A percentile compares a stretch with the other conserved stretches of the same genome.
Evolutionary conservation across 1,284 basidiomycete species (phyloP).

Genomic region (Moesziomyces sp.): DNA sequence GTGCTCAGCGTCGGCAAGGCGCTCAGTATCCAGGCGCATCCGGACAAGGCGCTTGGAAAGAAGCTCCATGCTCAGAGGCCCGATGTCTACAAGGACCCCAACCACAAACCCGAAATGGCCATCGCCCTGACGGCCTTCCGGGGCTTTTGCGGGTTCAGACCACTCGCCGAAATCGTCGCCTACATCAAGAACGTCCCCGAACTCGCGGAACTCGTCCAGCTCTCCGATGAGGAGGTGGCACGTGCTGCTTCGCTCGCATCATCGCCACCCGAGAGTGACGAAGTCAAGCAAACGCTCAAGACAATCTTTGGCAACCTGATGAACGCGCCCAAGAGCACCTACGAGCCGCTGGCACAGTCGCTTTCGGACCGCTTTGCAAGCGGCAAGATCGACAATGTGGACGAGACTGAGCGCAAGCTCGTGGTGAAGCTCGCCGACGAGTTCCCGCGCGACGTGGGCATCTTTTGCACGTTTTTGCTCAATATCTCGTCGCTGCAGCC

Average conservation of each 20-base stretch:
- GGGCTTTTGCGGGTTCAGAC: constrained; percentile 91
- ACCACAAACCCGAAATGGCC: constrained; percentile 99
- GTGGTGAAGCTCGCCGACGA: constrained; percentile 80
- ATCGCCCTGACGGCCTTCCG: constrained; percentile 90
- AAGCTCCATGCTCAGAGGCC: constrained; percentile 79
- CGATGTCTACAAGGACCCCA: constrained; percentile 90
- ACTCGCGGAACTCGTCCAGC: constrained; percentile 71
- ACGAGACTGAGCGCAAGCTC: constrained; percentile 71
- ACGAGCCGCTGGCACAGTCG: constrained; percentile 20
- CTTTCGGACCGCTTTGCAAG: constrained; percentile 19
- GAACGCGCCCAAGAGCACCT: constrained; percentile 8
- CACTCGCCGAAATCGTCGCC: constrained; percentile 77
- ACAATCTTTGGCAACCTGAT: constrained; percentile 55
- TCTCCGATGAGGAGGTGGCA: constrained; percentile 6
- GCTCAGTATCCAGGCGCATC: constrained; percentile 95
- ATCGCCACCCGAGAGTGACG: constrained; percentile 1
- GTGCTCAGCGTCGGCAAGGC: constrained; percentile 88
- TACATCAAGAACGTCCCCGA: constrained; percentile 81
- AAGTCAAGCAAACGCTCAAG: constrained; percentile 35
- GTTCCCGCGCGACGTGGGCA: constrained; percentile 92
- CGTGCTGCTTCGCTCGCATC: not conserved
- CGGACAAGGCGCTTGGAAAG: constrained; percentile 88
- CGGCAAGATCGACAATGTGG: constrained; percentile 1
- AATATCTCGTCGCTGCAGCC: constrained; percentile 83
- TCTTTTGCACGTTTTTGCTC: constrained; percentile 90